Evolutionary conservation across 352 stramenopile species (phyloP).

Genomic region (Phytophthora chlamydospora): DNA sequence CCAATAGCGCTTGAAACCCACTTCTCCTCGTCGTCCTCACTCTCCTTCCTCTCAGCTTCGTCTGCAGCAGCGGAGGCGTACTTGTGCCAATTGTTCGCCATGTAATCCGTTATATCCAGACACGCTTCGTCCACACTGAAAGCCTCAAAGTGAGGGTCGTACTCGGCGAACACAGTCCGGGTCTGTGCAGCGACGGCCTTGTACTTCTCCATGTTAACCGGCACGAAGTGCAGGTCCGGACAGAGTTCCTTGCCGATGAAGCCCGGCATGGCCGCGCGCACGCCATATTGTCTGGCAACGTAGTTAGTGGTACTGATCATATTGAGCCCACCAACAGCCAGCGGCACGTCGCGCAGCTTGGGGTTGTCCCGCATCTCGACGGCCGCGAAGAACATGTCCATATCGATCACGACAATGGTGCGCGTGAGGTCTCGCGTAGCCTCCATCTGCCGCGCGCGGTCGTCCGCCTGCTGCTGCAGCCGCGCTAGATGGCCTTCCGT

Average conservation of each 20-base stretch:
- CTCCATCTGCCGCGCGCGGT: slow-evolving; percentile 59
- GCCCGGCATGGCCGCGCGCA: slow-evolving; percentile 95
- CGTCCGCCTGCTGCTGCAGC: slow-evolving; percentile 51
- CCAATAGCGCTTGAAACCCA: slow-evolving; percentile 17
- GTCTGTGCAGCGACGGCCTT: slow-evolving; percentile 73
- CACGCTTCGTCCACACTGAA: slow-evolving; percentile 96
- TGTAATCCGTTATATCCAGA: slow-evolving; percentile 93
- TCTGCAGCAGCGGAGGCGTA: slow-evolving; percentile 33
- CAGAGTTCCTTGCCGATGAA: slow-evolving; percentile 97
- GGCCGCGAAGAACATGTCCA: slow-evolving; percentile 98
- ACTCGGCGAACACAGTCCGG: slow-evolving; percentile 88
- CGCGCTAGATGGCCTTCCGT: slow-evolving; percentile 38
- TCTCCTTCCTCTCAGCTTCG: slow-evolving; percentile 21
- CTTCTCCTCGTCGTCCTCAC: slow-evolving; percentile 1
- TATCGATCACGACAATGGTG: slow-evolving; percentile 93
- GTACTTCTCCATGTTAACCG: slow-evolving; percentile 93
- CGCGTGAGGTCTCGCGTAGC: slow-evolving; percentile 55
- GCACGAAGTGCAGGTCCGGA: slow-evolving; percentile 93
- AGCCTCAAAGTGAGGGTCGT: slow-evolving; percentile 92
- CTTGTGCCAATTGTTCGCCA: slow-evolving; percentile 62
- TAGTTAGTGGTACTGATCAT: slow-evolving; percentile 99
- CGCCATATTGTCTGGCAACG: slow-evolving; percentile 92
- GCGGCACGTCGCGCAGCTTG: slow-evolving; percentile 84
- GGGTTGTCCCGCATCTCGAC: slow-evolving; percentile 95
- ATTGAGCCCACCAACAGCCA: slow-evolving; percentile 90